A percentile compares a stretch with the other conserved stretches of the same genome.
phyloP scores from a whole-genome alignment of 202 grass and related monocot genomes.

The Carex sylvatica region DNA sequence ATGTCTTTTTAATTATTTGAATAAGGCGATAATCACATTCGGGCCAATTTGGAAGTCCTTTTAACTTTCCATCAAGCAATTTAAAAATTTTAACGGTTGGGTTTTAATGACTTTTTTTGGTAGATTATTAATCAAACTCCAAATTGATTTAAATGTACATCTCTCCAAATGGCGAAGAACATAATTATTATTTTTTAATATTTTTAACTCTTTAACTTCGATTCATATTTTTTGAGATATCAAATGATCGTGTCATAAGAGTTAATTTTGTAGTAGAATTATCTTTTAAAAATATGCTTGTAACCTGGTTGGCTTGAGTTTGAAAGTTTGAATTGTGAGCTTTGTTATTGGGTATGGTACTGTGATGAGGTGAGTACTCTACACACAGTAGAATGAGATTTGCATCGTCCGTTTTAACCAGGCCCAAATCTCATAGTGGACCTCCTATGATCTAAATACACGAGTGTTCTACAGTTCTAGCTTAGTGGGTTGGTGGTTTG shows the following conservation, averaged over 20 bases:
- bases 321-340: not conserved
- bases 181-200: not conserved
- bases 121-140: not conserved
- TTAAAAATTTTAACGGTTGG: not conserved
- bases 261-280: not conserved
- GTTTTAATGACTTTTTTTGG: not conserved
- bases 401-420: too few species aligned
- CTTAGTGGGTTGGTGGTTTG: too few species aligned
- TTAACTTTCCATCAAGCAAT: not conserved
- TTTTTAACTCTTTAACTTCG: not conserved
- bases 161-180: not conserved
- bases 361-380: not conserved
- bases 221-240: not conserved
- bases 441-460: too few species aligned
- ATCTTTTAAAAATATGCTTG: not conserved
- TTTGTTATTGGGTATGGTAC: not conserved
- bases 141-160: not conserved
- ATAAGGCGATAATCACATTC: not conserved
- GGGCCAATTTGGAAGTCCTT: not conserved
- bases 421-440: too few species aligned
- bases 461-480: too few species aligned
- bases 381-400: too few species aligned
- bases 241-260: not conserved
- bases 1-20: not conserved
- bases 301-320: not conserved